These are phyloP conservation scores for Teunomyces pallodes DNA, from an alignment of 805 yeast species.

Conservation along the genomic window DNA sequence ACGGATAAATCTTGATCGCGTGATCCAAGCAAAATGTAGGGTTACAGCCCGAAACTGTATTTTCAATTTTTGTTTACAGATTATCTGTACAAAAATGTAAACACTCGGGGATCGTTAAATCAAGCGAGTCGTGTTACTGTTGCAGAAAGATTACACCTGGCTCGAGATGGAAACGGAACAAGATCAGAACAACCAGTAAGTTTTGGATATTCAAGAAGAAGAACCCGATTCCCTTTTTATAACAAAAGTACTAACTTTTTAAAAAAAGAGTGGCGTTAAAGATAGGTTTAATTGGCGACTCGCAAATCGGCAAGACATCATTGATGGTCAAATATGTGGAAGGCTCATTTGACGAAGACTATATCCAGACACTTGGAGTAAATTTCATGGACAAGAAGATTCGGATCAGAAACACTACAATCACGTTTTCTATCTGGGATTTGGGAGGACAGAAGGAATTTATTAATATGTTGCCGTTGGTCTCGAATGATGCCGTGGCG, in stretches of 20 bases:
- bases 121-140: neutral
- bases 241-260: constrained; percentile 17
- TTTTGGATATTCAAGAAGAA: constrained; percentile 5
- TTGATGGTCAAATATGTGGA: constrained; percentile 97
- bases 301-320: constrained; percentile 94
- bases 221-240: too few species aligned
- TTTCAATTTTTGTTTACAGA: neutral
- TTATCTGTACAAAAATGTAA: constrained; percentile 1
- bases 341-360: constrained; percentile 85
- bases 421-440: constrained; percentile 92
- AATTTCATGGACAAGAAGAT: constrained; percentile 91
- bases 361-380: constrained; percentile 92
- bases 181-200: constrained; percentile 39
- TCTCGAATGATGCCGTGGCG: constrained; percentile 89
- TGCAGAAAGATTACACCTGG: neutral
- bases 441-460: constrained; percentile 94
- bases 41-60: constrained; percentile 1
- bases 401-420: constrained; percentile 78
- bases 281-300: constrained; percentile 92
- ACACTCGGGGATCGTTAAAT: neutral
- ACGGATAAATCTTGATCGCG: neutral
- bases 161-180: constrained; percentile 15
- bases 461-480: constrained; percentile 92
- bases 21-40: neutral
- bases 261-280: constrained; percentile 59